Conservation (phyloP, 495 filamentous ascomycete species). For the Poronia punctata region DNA sequence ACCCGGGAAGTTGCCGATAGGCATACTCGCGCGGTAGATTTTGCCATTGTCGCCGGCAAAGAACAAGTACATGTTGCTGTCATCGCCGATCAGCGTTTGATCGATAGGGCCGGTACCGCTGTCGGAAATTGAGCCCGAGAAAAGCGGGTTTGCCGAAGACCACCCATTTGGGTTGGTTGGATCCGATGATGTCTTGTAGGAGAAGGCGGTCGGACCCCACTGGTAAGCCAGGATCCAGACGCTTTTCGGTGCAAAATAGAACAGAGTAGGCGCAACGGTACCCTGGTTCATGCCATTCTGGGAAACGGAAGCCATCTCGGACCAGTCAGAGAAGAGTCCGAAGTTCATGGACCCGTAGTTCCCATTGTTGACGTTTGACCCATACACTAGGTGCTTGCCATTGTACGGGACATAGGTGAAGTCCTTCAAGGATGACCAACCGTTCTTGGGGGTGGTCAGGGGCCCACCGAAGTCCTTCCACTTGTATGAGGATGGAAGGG, state of each 20-base stretch:
- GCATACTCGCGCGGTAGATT: constrained; percentile 55
- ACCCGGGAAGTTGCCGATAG: constrained; percentile 52
- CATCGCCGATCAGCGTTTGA: constrained; percentile 55
- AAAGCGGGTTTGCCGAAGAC: constrained; percentile 47
- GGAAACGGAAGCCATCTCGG: constrained; percentile 44
- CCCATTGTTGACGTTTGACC: constrained; percentile 30
- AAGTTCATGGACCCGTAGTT: constrained; percentile 54
- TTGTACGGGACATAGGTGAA: constrained; percentile 47
- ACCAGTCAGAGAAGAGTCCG: constrained; percentile 47
- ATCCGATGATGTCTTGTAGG: constrained; percentile 51
- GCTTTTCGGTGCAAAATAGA: constrained; percentile 54
- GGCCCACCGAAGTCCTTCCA: constrained; percentile 48
- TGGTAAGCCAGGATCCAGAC: constrained; percentile 57
- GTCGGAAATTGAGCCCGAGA: constrained; percentile 44
- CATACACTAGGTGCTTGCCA: constrained; percentile 51
- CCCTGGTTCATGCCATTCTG: constrained; percentile 42
- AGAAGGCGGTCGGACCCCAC: constrained; percentile 52
- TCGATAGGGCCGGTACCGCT: constrained; percentile 49
- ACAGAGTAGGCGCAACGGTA: constrained; percentile 55
- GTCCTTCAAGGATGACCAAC: constrained; percentile 53
- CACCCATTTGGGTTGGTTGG: constrained; percentile 51
- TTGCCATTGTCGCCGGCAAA: constrained; percentile 60
- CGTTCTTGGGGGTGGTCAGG: constrained; percentile 43
- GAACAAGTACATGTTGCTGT: constrained; percentile 54
- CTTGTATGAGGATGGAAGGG: constrained; percentile 47